Evolutionary conservation across 1,284 basidiomycete genomes (phyloP).

Genomic region (Mycena sp.): DNA sequence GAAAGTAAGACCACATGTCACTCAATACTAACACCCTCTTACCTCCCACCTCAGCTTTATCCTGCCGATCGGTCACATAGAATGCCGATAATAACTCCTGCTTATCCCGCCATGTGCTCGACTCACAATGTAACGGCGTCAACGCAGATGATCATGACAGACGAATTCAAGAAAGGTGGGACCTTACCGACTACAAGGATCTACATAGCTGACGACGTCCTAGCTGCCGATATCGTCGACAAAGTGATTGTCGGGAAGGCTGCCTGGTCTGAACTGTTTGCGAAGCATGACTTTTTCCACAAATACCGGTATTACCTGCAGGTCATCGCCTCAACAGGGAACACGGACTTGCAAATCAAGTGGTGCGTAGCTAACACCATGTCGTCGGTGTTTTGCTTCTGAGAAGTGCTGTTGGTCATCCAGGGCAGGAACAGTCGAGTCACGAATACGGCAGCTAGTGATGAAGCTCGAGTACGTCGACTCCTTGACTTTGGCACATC

Average conservation of each 20-base stretch:
- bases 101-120: constrained; percentile 99
- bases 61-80: constrained; percentile 93
- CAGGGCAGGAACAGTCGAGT: constrained; percentile 97
- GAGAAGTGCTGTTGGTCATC: constrained; percentile 9
- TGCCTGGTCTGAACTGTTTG: constrained; percentile 93
- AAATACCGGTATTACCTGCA: constrained; percentile 99
- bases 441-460: constrained; percentile 93
- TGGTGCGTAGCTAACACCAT: constrained; percentile 74
- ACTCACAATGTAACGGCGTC: constrained; percentile 98
- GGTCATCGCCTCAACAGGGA: constrained; percentile 91
- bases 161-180: constrained; percentile 93
- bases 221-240: constrained; percentile 93
- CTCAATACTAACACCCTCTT: constrained; percentile 5
- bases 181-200: background rate
- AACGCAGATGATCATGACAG: constrained; percentile 96
- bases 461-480: constrained; percentile 98
- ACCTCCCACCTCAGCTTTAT: constrained; percentile 71
- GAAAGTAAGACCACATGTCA: constrained; percentile 64
- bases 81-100: constrained; percentile 99
- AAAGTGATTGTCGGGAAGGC: constrained; percentile 87
- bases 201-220: constrained; percentile 13
- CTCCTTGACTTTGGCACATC: constrained; percentile 91
- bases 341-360: constrained; percentile 89
- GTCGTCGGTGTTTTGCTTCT: constrained; percentile 6
- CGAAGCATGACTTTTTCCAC: constrained; percentile 96